Conservation (phyloP, 1,139 yeast species). For the Magnusiomyces paraingens region DNA sequence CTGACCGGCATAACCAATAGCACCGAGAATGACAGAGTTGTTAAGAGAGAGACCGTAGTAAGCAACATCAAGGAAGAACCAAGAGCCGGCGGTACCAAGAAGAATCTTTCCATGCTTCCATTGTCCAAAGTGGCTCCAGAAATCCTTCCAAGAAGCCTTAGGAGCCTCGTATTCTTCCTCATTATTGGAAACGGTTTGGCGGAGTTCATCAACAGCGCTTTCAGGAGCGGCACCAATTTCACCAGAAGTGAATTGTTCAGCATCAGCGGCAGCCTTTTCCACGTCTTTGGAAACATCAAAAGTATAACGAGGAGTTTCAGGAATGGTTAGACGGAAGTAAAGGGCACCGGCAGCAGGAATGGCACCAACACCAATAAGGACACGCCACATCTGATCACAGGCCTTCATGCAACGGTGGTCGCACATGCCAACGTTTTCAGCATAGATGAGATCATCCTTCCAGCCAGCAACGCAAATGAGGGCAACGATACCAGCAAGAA, state of each 20-base stretch:
- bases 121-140: slow-evolving; percentile 59
- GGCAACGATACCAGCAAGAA: slow-evolving; percentile 36
- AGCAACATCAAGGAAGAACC: slow-evolving; percentile 96
- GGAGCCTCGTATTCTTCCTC: slow-evolving; percentile 39
- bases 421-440: slow-evolving; percentile 57
- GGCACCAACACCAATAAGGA: slow-evolving; percentile 79
- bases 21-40: slow-evolving; percentile 75
- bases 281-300: slow-evolving; percentile 62
- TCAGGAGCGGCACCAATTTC: slow-evolving; percentile 40
- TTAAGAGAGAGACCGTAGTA: slow-evolving; percentile 81
- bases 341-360: slow-evolving; percentile 79
- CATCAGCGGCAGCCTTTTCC: slow-evolving; percentile 59
- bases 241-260: slow-evolving; percentile 45
- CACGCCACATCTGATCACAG: slow-evolving; percentile 91
- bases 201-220: slow-evolving; percentile 31
- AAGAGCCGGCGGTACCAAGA: slow-evolving; percentile 91
- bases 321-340: slow-evolving; percentile 86
- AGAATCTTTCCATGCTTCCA: slow-evolving; percentile 83
- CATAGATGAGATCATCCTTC: slow-evolving; percentile 54
- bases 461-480: slow-evolving; percentile 33
- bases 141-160: slow-evolving; percentile 40
- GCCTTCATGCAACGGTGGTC: slow-evolving; percentile 60
- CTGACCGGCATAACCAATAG: slow-evolving; percentile 76
- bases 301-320: slow-evolving; percentile 87
- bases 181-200: slow-evolving; percentile 2